A percentile compares a stretch with the other conserved stretches of the same genome.
These are phyloP conservation scores for Geotrichum siamense DNA, from an alignment of 1,139 yeast species.

Conservation along the genomic window DNA sequence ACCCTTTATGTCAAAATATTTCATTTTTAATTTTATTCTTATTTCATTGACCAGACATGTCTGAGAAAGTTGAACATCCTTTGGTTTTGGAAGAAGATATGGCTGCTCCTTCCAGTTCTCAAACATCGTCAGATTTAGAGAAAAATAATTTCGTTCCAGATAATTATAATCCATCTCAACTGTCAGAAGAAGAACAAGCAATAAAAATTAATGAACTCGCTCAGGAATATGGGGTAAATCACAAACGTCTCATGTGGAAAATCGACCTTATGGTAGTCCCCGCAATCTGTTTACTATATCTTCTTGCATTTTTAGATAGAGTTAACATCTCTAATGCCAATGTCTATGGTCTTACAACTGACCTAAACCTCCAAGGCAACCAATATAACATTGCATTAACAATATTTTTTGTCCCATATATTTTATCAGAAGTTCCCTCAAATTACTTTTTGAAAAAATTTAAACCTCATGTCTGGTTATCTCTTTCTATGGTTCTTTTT, in stretches of 20 bases:
- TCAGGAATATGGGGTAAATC: constrained; percentile 38
- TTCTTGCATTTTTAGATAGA: constrained; percentile 63
- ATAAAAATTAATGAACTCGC: constrained; percentile 38
- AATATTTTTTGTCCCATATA: constrained; percentile 65
- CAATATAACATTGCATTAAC: constrained; percentile 57
- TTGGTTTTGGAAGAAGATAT: too few species aligned
- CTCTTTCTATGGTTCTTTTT: constrained; percentile 49
- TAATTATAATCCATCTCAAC: neutral
- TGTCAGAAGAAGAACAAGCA: constrained; percentile 19
- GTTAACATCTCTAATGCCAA: constrained; percentile 72
- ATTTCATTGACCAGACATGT: too few species aligned
- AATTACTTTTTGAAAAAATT: constrained; percentile 54
- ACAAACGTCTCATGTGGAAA: constrained; percentile 51
- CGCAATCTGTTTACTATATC: constrained; percentile 60
- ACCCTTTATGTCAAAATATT: too few species aligned
- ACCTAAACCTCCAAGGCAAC: constrained; percentile 46
- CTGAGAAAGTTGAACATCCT: too few species aligned
- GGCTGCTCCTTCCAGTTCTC: neutral
- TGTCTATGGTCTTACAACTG: constrained; percentile 53
- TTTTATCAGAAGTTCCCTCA: constrained; percentile 59
- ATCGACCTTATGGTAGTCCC: constrained; percentile 62
- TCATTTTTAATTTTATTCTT: too few species aligned
- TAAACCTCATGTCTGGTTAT: constrained; percentile 60
- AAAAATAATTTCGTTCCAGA: neutral
- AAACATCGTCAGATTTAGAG: neutral